Evolutionary conservation across 176 grass and related monocot genomes (phyloP).

Genomic region (Juncus inflexus): DNA sequence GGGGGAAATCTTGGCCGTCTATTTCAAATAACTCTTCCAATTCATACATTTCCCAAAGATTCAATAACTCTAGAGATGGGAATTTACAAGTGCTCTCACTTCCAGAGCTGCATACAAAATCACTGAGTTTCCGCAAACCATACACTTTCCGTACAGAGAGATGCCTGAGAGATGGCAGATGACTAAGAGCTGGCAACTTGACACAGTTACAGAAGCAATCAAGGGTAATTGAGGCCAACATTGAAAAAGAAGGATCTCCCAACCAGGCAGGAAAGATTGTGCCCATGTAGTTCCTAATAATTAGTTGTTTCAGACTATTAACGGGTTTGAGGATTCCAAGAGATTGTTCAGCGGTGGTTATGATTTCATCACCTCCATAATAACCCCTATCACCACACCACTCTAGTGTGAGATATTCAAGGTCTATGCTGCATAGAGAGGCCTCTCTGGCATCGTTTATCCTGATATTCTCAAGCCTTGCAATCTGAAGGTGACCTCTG

Average conservation of each 20-base stretch:
- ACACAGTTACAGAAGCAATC: neutral
- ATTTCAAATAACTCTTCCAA: slow-evolving; percentile 27
- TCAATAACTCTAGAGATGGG: slow-evolving; percentile 24
- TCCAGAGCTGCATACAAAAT: no score
- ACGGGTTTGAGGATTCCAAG: slow-evolving; percentile 26
- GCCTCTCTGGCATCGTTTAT: neutral
- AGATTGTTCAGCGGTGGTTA: slow-evolving; percentile 4
- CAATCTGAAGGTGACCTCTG: slow-evolving; percentile 9
- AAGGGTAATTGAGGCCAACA: slow-evolving; percentile 20
- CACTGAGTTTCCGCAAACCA: no score
- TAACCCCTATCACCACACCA: no score
- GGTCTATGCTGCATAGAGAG: neutral
- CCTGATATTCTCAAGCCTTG: slow-evolving; percentile 17
- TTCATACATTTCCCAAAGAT: slow-evolving; percentile 25
- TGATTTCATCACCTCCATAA: neutral
- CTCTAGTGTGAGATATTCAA: slow-evolving; percentile 21
- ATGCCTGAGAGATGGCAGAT: slow-evolving; percentile 22
- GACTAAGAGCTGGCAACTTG: slow-evolving; percentile 26
- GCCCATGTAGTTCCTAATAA: slow-evolving; percentile 29
- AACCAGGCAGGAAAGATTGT: slow-evolving; percentile 28
- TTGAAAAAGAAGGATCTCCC: slow-evolving; percentile 4
- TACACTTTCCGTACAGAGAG: no score
- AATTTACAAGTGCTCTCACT: neutral
- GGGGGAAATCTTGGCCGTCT: slow-evolving; percentile 22
- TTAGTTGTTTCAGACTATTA: slow-evolving; percentile 20